Base-by-base conservation (phyloP, 1,284 basidiomycete species). In the Schizopora paradoxa region DNA sequence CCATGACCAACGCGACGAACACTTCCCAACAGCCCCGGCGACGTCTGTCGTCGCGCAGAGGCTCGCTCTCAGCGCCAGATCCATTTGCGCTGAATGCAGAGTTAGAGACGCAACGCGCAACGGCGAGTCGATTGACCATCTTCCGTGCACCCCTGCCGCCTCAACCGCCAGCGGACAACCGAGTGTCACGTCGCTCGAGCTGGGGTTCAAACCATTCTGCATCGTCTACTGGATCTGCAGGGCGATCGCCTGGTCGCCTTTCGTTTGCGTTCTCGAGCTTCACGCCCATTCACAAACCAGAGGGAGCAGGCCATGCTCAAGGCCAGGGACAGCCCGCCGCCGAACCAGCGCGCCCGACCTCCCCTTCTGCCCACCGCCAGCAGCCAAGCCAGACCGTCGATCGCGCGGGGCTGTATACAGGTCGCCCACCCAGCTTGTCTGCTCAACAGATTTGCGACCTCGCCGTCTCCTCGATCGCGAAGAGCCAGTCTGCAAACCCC, bases 91-190 rank as follows among this genome's bases (percentile, higher is more conserved):
- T 55, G 19, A 54, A 60, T 41, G 41, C 49, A 13, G 47, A 49
- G 2, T 40, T 49, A n/a, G 55, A 57, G 40, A 46, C 52, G 10
- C 43, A 44, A 3, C 54, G 57, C 28, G 50, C 36, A 7, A 49
- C 53, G 37, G 51, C 56, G 18, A 62, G 59, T 39, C 52, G 58
- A 27, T 57, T 65, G 35, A 58, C 61, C 35, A 63, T 65, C 41
- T 53, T 62, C 31, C 60, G 59, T 26, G 60, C 62, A 16, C 52
- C 51, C 5, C 48, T 52, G 41, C 42, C 47, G 31, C 32, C 23
- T 22, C 34, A 28, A 41, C 37, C 31, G 31, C 49, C 31, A 33
- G 50, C 16, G 32, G 48, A 25, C 29, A 45, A n/a, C 26, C 45
- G 32, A 22, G 29, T 27, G 41, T 45, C 23, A 28, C 47, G 41